Conservation (phyloP, 73 alveolate species). For the Paramecium octaurelia region DNA sequence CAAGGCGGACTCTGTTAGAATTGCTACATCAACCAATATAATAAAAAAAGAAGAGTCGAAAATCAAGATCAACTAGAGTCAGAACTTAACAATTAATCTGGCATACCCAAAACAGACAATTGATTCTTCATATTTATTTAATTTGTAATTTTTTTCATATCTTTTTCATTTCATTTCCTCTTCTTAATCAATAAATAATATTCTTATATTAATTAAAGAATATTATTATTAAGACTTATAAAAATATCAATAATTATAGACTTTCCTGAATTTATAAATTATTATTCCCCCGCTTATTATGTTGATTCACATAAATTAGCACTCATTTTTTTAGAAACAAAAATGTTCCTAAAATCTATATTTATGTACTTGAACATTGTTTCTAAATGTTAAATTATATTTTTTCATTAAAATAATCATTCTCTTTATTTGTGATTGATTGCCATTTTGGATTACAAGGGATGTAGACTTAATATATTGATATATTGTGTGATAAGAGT, state of each 20-base stretch:
- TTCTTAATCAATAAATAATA: background rate
- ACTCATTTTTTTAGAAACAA: background rate
- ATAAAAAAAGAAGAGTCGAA: constrained; percentile 20
- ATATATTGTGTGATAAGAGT: background rate
- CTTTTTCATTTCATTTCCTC: background rate
- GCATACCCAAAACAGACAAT: background rate
- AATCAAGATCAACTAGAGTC: background rate
- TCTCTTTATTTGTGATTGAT: background rate
- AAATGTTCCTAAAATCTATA: background rate
- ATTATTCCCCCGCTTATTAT: background rate
- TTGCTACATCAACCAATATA: constrained; percentile 62
- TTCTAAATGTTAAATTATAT: no score
- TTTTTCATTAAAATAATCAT: background rate
- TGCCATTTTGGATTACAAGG: background rate
- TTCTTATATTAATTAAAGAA: background rate
- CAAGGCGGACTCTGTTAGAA: constrained; percentile 54
- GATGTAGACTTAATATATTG: background rate
- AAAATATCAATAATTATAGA: background rate
- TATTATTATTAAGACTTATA: background rate
- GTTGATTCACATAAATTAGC: background rate
- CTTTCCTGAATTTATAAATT: background rate
- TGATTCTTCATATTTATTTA: background rate
- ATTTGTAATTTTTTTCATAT: background rate
- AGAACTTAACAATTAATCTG: background rate
- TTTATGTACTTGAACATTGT: background rate